Evolutionary conservation across 768 basidiomycete species (phyloP), one percentile per base, ranked within the genome.

Genomic region (Lactarius evosmus): DNA sequence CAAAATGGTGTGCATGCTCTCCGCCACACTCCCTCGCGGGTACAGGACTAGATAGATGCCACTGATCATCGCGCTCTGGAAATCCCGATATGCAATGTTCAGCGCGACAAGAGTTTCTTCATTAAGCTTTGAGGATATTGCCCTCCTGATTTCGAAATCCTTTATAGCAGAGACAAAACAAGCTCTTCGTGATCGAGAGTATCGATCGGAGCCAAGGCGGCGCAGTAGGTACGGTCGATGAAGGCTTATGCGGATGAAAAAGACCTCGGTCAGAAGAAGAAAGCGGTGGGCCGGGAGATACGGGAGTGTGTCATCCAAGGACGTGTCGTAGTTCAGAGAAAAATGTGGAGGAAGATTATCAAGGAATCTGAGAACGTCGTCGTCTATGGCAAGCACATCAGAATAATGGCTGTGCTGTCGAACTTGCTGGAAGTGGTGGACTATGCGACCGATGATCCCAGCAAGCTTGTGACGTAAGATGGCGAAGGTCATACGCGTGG

Each of bases 131-230:
- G 85, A 80, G 63, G 86, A 79, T 72, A 91, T 92, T 4, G 80
- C 82, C 63, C 84, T 82, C 56, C 91, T 85, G 65, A 94, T 85
- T 68, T 86, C 81, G 71, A 90, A 95, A 73, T 96, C 94, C 71
- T 86, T 87, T 69, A 92, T 84, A 4, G 94, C 92, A 14, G 91
- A 92, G 66, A 96, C 92, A 70, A 96, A 95, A 73, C 93, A 97
- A 16, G 93, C 95, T 60, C 78, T 79, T 41, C 94, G 79, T 9
- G 95, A 96, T 33, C 87, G 85, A 44, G 83, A 77, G 75, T 91
- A 95, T 22, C 90, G 88, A 70, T 92, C 90, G 44, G 88, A 88
- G 71, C 83, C 81, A 53, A 94, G 80, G 53, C 85, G 84, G 56
- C 93, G 85, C 46, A 97, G 78, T 44, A 97, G 80, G 74, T 95